Conservation (phyloP, 768 basidiomycete genomes). For the Rhizopogon vinicolor region DNA sequence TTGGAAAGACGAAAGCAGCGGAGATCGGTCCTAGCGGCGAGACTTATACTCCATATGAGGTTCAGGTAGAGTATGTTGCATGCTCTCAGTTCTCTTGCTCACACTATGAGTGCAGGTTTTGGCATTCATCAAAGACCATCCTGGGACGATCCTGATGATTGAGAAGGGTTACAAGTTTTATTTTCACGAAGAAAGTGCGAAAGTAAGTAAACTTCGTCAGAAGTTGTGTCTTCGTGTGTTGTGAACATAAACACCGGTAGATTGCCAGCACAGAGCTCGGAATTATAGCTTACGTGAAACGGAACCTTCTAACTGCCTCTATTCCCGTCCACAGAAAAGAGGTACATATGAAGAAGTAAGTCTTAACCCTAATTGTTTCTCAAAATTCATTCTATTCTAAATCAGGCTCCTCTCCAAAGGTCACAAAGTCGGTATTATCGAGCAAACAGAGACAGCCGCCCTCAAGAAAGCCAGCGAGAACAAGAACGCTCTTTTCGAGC, state of each 20-base stretch:
- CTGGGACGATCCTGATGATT: constrained; percentile 67
- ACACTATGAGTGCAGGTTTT: constrained; percentile 13
- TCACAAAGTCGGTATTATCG: constrained; percentile 78
- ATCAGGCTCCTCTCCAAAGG: constrained; percentile 70
- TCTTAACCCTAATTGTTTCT: background rate
- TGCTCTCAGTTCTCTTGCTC: background rate
- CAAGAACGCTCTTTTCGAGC: constrained; percentile 65
- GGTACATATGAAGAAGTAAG: constrained; percentile 73
- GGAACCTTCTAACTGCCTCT: constrained; percentile 73
- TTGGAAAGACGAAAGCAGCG: constrained; percentile 32
- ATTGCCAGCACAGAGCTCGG: constrained; percentile 74
- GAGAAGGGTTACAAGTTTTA: constrained; percentile 83
- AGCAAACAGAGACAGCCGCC: constrained; percentile 84
- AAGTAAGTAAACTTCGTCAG: constrained; percentile 35
- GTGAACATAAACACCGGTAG: constrained; percentile 31
- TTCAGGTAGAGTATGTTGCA: constrained; percentile 42
- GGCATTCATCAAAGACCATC: constrained; percentile 62
- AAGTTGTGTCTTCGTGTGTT: background rate
- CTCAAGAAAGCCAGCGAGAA: constrained; percentile 82
- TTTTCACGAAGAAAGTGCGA: constrained; percentile 84
- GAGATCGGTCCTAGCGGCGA: constrained; percentile 62
- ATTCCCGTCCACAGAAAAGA: constrained; percentile 67
- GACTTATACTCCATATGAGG: constrained; percentile 72
- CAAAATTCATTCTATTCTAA: background rate
- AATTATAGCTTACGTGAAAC: constrained; percentile 65